Conservation (phyloP, 73 alveolate genomes). For the Paramecium sonneborni region DNA sequence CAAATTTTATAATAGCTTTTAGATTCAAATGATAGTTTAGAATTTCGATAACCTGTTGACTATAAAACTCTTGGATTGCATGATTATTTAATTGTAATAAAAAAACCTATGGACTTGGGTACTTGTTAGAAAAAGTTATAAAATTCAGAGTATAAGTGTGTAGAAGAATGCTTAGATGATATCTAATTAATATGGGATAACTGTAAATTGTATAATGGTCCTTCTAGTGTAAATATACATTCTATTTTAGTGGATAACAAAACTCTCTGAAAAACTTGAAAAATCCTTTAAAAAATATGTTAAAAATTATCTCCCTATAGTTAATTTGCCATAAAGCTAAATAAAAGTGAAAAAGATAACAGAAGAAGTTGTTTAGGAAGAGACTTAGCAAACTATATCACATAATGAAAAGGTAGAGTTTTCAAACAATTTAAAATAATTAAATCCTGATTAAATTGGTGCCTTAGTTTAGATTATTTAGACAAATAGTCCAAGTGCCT, state of each 20-base stretch:
- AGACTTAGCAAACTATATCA: background rate
- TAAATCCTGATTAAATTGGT: conserved; percentile 17
- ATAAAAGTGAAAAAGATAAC: background rate
- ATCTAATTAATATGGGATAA: conserved; percentile 74
- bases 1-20: conserved; percentile 33
- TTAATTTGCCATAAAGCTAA: background rate
- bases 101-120: conserved; percentile 78
- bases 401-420: conserved; percentile 40
- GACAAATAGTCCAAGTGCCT: conserved; percentile 12
- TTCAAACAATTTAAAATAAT: background rate
- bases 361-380: conserved; percentile 16
- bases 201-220: conserved; percentile 72
- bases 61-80: conserved; percentile 63
- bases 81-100: conserved; percentile 71
- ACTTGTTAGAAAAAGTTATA: conserved; percentile 69
- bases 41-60: conserved; percentile 71
- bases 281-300: conserved; percentile 30
- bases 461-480: background rate
- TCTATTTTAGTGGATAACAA: conserved; percentile 19
- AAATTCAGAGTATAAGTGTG: conserved; percentile 51
- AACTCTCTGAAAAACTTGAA: conserved; percentile 13
- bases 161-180: conserved; percentile 71
- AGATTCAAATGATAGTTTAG: conserved; percentile 62
- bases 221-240: conserved; percentile 33
- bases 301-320: conserved; percentile 10